Conservation (phyloP, 2,329 filamentous ascomycete species). For the Annulohypoxylon truncatum region DNA sequence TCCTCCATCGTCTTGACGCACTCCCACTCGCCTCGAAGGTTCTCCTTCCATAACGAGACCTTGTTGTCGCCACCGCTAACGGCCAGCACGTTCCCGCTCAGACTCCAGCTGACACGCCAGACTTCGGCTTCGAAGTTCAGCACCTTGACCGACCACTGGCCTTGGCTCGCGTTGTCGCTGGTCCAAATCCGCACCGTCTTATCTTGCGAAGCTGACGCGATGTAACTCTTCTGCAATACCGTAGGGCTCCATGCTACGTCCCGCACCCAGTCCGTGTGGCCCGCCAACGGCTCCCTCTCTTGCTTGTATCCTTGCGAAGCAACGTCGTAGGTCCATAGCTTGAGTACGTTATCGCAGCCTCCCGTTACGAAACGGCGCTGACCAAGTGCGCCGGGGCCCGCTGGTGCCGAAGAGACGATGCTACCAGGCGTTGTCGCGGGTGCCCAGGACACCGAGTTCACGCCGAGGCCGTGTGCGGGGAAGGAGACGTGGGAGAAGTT, state of each 20-base stretch:
- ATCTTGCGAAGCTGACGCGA: conserved; percentile 94
- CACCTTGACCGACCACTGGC: conserved; percentile 86
- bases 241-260: conserved; percentile 98
- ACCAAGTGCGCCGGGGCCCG: conserved; percentile 68
- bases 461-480: conserved; percentile 90
- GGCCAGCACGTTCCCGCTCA: conserved; percentile 95
- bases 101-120: conserved; percentile 97
- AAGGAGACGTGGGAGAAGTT: conserved; percentile 91
- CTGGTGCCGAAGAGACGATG: conserved; percentile 76
- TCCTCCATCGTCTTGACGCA: conserved; percentile 97
- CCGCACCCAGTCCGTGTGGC: conserved; percentile 96
- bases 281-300: conserved; percentile 73
- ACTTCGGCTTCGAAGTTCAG: conserved; percentile 89
- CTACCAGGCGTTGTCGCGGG: conserved; percentile 86
- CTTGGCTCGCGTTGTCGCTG: conserved; percentile 71
- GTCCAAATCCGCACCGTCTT: conserved; percentile 99
- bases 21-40: conserved; percentile 95
- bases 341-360: conserved; percentile 91
- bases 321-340: conserved; percentile 87
- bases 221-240: conserved; percentile 94
- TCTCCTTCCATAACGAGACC: conserved; percentile 98
- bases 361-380: conserved; percentile 92
- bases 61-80: conserved; percentile 96
- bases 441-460: conserved; percentile 96
- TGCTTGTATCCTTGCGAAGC: conserved; percentile 71